phyloP scores from a whole-genome alignment of 257 asterid species.

The Fraxinus excelsior region DNA sequence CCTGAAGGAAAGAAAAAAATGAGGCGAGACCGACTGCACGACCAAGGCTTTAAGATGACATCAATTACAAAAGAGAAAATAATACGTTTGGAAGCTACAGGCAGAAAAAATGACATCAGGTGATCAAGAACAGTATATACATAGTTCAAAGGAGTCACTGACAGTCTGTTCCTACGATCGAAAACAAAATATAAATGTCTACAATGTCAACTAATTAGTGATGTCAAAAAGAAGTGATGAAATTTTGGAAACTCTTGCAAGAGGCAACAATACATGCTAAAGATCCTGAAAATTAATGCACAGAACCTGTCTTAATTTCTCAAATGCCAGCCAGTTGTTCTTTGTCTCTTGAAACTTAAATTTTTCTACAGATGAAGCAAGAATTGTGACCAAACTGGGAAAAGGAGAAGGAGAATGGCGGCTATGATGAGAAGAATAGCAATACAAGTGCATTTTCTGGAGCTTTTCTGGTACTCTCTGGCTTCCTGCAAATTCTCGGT shows the following conservation, averaged over 20 bases:
- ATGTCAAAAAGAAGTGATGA: conserved; percentile 1
- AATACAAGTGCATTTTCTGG: neutral
- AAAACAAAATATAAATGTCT: conserved; percentile 1
- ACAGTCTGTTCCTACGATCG: neutral
- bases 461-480: neutral
- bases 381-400: neutral
- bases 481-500: conserved; percentile 2
- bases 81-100: too few relatives aligned
- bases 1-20: too few relatives aligned
- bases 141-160: neutral
- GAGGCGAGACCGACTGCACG: too few relatives aligned
- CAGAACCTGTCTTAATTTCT: neutral
- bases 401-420: neutral
- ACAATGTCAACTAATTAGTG: neutral
- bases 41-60: too few relatives aligned
- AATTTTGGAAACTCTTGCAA: neutral
- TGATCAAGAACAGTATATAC: neutral
- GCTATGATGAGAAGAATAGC: neutral
- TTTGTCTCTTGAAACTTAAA: neutral
- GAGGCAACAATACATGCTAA: neutral
- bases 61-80: too few relatives aligned
- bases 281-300: neutral
- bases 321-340: neutral
- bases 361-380: neutral
- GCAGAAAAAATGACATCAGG: neutral